These are phyloP conservation scores for Trametes polyzona DNA, from an alignment of 1,284 basidiomycete species.

Conservation along the genomic window DNA sequence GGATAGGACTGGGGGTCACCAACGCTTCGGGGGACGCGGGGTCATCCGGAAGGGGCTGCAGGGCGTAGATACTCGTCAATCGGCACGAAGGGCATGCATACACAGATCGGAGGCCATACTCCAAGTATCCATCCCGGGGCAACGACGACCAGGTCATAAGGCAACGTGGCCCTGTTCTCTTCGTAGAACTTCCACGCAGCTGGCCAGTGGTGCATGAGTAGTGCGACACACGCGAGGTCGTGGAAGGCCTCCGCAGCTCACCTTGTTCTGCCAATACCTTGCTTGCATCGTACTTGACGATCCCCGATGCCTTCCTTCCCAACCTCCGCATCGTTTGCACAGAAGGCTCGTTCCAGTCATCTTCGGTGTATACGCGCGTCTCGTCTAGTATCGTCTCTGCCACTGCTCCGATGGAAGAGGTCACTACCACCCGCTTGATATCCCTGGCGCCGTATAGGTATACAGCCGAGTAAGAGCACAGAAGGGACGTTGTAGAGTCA, in stretches of 20 bases:
- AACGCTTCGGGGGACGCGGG: conserved; percentile 19
- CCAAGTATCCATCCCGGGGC: conserved; percentile 23
- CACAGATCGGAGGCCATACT: not conserved
- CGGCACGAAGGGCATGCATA: not conserved
- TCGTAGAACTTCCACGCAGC: conserved; percentile 31
- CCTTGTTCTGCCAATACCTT: conserved; percentile 70
- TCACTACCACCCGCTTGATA: conserved; percentile 61
- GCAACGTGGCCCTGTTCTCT: conserved; percentile 21
- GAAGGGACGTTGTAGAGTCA: conserved; percentile 35
- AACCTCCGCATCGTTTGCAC: conserved; percentile 54
- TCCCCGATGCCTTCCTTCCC: conserved; percentile 47
- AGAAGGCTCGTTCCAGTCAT: conserved; percentile 68
- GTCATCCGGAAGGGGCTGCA: conserved; percentile 22
- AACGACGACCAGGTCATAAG: conserved; percentile 28
- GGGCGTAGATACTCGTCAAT: not conserved
- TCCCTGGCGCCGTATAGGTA: not conserved
- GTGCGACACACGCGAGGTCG: too few species aligned
- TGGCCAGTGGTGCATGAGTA: not conserved
- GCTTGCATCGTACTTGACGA: conserved; percentile 55
- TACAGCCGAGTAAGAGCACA: too few species aligned
- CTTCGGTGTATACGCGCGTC: conserved; percentile 39
- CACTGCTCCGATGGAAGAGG: conserved; percentile 57
- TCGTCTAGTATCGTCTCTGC: not conserved
- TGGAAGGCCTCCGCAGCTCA: not conserved
- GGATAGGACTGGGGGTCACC: not conserved